A percentile compares a stretch with the other conserved stretches of the same genome.
Evolutionary conservation across 164 flowering plant genomes (phyloP).

Genomic region (Tinospora cordifolia): DNA sequence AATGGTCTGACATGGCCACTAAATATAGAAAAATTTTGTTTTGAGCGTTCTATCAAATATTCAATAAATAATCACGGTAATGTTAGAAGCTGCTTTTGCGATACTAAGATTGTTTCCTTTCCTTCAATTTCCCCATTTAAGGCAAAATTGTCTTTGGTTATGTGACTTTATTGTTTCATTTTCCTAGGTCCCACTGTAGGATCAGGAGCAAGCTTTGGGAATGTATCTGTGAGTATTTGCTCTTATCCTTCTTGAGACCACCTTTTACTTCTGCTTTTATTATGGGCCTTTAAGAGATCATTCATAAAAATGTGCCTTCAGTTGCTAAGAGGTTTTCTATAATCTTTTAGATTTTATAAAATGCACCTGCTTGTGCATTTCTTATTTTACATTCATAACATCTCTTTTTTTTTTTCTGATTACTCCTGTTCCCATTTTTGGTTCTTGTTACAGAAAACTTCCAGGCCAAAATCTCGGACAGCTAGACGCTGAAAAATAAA

Average conservation of each 20-base stretch:
- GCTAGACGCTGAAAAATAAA: slow-evolving; percentile 30
- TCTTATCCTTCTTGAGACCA: not conserved
- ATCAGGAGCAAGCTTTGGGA: slow-evolving; percentile 80
- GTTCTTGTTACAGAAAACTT: slow-evolving; percentile 33
- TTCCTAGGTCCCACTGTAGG: slow-evolving; percentile 58
- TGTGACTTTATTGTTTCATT: slow-evolving; percentile 6
- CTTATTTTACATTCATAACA: not conserved
- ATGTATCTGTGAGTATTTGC: slow-evolving; percentile 53
- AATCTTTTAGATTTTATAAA: not conserved
- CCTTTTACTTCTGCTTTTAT: not conserved
- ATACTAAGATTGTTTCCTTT: not conserved
- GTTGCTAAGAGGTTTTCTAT: not conserved
- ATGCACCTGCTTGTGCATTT: not conserved
- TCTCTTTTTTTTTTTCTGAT: not conserved
- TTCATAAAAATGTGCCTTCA: not conserved
- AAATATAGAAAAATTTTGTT: not conserved
- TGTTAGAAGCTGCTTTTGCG: not conserved
- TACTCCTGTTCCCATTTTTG: not conserved
- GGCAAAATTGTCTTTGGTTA: not conserved
- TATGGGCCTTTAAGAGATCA: not conserved
- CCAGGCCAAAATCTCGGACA: slow-evolving; percentile 48
- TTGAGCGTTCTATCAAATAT: not conserved
- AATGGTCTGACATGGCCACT: not conserved
- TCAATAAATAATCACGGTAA: not conserved
- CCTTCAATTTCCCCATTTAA: not conserved